Conservation (phyloP, 306 rosid genomes). For the Vigna angularis region DNA sequence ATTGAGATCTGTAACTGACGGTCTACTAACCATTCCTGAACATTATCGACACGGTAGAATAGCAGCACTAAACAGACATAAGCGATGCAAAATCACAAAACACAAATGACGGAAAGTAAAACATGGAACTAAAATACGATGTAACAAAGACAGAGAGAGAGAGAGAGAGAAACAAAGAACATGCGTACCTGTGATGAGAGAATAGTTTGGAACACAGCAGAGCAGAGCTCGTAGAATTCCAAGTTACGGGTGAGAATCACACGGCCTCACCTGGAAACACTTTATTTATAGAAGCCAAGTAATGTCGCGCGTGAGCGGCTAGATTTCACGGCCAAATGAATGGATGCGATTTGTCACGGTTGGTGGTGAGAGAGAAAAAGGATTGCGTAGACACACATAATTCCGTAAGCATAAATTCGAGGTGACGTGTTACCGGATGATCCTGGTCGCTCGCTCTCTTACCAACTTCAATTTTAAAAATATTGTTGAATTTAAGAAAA, state of each 20-base stretch:
- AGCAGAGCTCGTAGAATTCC: background rate
- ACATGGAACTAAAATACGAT: background rate
- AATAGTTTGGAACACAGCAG: background rate
- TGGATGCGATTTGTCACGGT: background rate
- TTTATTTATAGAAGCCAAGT: conserved; percentile 16
- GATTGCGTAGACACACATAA: background rate
- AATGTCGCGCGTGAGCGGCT: background rate
- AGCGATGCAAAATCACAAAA: background rate
- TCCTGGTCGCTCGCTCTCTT: background rate
- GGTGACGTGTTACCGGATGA: conserved; percentile 20
- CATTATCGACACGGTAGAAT: background rate
- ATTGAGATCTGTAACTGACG: background rate
- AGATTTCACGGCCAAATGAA: conserved; percentile 2
- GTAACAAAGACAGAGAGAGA: background rate
- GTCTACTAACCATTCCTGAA: background rate
- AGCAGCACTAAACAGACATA: background rate
- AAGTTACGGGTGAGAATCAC: conserved; percentile 4
- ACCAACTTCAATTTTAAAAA: background rate
- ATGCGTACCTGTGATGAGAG: conserved; percentile 9
- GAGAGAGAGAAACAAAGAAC: background rate
- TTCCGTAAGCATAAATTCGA: background rate
- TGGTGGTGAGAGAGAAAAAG: background rate
- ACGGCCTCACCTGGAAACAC: background rate
- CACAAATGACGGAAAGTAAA: no score
- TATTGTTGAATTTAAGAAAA: background rate